Evolutionary conservation across 768 basidiomycete species (phyloP).

Genomic region (Royoungia palumana): DNA sequence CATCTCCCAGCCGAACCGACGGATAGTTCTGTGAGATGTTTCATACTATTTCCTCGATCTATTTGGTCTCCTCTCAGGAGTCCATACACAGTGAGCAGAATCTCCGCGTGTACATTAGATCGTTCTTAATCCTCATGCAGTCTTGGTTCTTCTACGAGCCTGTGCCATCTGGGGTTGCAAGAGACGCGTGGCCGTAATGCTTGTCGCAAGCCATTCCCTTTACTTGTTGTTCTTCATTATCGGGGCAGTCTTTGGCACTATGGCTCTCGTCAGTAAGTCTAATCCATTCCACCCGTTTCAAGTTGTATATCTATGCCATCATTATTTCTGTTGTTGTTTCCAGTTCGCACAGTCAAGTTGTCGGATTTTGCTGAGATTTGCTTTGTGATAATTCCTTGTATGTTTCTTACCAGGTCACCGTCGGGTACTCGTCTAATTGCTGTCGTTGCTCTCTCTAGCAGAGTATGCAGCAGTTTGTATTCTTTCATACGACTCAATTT

Average conservation of each 20-base stretch:
- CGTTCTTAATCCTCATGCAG: background rate
- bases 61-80: conserved; percentile 5
- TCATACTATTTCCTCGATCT: background rate
- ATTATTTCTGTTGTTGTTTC: background rate
- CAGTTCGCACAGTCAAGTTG: background rate
- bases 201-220: conserved; percentile 5
- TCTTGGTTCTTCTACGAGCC: conserved; percentile 16
- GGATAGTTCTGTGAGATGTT: conserved; percentile 7
- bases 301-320: background rate
- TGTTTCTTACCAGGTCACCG: background rate
- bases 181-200: background rate
- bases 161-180: conserved; percentile 19
- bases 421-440: background rate
- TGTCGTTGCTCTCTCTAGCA: background rate
- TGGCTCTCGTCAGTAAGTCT: background rate
- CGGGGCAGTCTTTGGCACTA: background rate
- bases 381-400: background rate
- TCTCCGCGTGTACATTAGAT: too few species aligned
- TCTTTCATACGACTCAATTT: background rate
- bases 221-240: conserved; percentile 4
- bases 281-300: background rate
- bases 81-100: conserved; percentile 14
- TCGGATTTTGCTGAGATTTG: conserved; percentile 1
- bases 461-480: background rate
- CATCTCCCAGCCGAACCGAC: background rate